phyloP scores from a whole-genome alignment of 164 flowering plant species.

The Stephania yunnanensis region DNA sequence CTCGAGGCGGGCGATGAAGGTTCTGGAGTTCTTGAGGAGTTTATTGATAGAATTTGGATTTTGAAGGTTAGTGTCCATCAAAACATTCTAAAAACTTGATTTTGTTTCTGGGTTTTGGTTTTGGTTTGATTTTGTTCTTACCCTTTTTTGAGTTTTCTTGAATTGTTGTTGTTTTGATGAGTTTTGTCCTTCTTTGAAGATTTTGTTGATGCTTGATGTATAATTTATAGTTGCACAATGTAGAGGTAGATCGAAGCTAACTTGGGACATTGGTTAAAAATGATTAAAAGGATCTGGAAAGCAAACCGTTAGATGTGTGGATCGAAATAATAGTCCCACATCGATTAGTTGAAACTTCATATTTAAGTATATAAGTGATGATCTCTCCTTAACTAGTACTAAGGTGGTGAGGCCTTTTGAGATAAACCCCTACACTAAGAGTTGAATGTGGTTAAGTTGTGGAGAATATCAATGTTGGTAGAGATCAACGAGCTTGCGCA shows the following conservation, averaged over 20 bases:
- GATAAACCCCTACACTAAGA: too few species aligned
- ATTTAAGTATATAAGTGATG: too few species aligned
- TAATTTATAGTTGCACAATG: neutral
- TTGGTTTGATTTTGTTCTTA: neutral
- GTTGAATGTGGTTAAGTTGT: too few species aligned
- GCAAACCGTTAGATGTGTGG: too few species aligned
- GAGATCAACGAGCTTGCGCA: too few species aligned
- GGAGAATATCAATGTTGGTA: too few species aligned
- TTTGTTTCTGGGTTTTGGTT: neutral
- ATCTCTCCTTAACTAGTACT: too few species aligned
- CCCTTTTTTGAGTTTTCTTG: neutral
- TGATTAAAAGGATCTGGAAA: too few species aligned
- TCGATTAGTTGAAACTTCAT: too few species aligned
- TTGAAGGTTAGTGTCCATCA: constrained; percentile 34
- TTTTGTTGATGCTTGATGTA: neutral
- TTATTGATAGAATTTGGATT: constrained; percentile 43
- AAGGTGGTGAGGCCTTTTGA: too few species aligned
- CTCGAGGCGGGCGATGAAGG: constrained; percentile 18
- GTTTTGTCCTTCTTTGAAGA: neutral
- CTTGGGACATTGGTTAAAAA: neutral
- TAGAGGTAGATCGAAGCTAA: too few species aligned
- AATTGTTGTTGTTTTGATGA: neutral
- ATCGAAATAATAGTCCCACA: too few species aligned
- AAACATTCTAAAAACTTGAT: neutral
- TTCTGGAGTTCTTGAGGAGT: constrained; percentile 26